Base-by-base conservation (phyloP, 371 early-diverging fungal species). In the Entomophthora muscae region DNA sequence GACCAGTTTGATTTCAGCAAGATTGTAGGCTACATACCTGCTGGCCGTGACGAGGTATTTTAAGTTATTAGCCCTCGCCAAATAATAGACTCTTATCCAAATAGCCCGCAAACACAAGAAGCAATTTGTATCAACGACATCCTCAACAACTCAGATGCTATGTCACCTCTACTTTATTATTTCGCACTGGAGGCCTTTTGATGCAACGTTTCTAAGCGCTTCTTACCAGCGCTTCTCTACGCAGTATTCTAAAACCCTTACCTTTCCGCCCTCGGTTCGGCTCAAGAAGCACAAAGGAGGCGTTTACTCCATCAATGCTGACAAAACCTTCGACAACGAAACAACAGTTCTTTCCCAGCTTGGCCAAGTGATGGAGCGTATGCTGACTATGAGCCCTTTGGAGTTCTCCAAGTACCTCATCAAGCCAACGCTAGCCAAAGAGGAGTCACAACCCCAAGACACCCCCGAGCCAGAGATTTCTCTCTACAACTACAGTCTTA, bases 101-200 rank as follows among this genome's bases (percentile, higher is more conserved):
- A 60, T 83, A 63, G 82, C 88, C 0, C 69, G 66, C 13, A 30
- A 65, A 0, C 67, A 75, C 32, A 67, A 74, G 0, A 71, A 72
- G 61, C 76, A 69, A 29, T 93, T 85, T 72, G 75, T 83, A 24
- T 86, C 90, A 0, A 92, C 95, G 1, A 96, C 97, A 1, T 93
- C 94, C 3, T 92, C 94, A 1, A 83, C 90, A 65, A 86, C 93
- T 10, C 69, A 79, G 1, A 67, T 79, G 0, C 72, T 96, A 2
- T 81, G 91, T 0, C 89, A 92, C 27, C 68, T 92, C 53, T 89
- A 90, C 64, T 87, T 86, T 68, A 65, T 79, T 22, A 72, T 94
- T 27, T 82, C 92, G 1, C 77, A 76, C 10, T 78, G 81, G 65
- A 83, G 78, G 66, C 77, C 75, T 21, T 72, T 87, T 3, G 77